Conservation (phyloP, 148 eudicot genomes). For the Heliamphora exappendiculata region DNA sequence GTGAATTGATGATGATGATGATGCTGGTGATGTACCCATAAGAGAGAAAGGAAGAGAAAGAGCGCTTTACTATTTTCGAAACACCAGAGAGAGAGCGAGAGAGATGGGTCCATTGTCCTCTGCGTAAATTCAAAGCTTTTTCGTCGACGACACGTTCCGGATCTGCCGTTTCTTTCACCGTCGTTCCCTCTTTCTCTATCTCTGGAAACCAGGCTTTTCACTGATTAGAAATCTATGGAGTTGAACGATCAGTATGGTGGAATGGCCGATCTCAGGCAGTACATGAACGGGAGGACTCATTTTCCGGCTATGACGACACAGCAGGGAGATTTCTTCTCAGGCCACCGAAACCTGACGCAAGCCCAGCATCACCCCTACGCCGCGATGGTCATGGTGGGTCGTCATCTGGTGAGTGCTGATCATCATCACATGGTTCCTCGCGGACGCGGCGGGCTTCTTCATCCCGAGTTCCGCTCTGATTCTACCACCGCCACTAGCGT, state of each 20-base stretch:
- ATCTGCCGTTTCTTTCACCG: slow-evolving; percentile 31
- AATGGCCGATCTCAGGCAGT: slow-evolving; percentile 41
- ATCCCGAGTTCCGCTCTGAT: slow-evolving; percentile 23
- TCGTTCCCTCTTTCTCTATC: slow-evolving; percentile 7
- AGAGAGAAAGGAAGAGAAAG: background rate
- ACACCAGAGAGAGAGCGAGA: slow-evolving; percentile 18
- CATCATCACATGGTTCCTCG: no score
- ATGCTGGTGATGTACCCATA: no score
- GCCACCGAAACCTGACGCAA: slow-evolving; percentile 21
- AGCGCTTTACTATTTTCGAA: no score
- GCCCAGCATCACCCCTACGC: slow-evolving; percentile 24
- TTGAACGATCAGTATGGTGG: slow-evolving; percentile 42
- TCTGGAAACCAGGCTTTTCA: background rate
- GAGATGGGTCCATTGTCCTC: slow-evolving; percentile 33
- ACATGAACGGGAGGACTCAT: slow-evolving; percentile 24
- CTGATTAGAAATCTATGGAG: background rate
- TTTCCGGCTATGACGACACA: slow-evolving; percentile 15
- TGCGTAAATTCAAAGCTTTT: slow-evolving; percentile 31
- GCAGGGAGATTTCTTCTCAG: slow-evolving; percentile 29
- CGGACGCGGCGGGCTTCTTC: background rate
- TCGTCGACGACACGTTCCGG: slow-evolving; percentile 42
- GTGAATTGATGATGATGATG: no score
- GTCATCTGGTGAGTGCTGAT: no score
- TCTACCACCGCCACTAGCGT: slow-evolving; percentile 12
- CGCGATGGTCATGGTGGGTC: slow-evolving; percentile 20